These are phyloP conservation scores for Eucalyptus camaldulensis DNA, from an alignment of 345 rosid genomes.

Conservation along the genomic window DNA sequence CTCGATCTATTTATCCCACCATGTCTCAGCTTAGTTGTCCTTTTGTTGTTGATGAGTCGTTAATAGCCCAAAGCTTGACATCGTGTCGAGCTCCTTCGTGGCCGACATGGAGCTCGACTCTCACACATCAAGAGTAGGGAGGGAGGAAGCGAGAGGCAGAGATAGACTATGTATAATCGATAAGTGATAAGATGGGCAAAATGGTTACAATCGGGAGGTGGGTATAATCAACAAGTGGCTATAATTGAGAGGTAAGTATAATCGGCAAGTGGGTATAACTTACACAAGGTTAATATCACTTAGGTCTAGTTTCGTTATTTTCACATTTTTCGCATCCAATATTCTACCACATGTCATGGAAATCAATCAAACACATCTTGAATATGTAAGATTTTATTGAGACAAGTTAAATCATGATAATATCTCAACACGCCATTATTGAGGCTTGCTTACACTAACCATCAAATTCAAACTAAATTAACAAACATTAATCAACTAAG, in stretches of 20 bases:
- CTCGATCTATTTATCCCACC: not conserved
- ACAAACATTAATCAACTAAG: not conserved
- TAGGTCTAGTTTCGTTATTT: not conserved
- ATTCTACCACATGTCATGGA: not conserved
- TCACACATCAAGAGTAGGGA: not conserved
- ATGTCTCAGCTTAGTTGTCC: not conserved
- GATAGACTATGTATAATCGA: not conserved
- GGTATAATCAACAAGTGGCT: no score
- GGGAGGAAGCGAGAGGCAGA: not conserved
- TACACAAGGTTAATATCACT: not conserved
- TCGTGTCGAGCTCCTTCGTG: not conserved
- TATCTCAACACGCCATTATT: not conserved
- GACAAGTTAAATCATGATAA: not conserved
- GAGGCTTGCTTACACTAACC: no score
- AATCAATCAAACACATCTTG: no score
- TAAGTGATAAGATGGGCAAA: not conserved
- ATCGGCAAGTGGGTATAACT: not conserved
- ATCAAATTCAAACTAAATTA: not conserved
- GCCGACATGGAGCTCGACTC: not conserved
- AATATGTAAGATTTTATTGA: no score
- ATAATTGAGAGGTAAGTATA: not conserved
- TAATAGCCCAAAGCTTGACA: not conserved
- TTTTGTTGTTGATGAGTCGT: not conserved
- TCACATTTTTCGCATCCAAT: not conserved
- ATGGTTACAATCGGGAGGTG: not conserved